Base-by-base conservation (phyloP, 345 rosid species). In the Punica granatum region DNA sequence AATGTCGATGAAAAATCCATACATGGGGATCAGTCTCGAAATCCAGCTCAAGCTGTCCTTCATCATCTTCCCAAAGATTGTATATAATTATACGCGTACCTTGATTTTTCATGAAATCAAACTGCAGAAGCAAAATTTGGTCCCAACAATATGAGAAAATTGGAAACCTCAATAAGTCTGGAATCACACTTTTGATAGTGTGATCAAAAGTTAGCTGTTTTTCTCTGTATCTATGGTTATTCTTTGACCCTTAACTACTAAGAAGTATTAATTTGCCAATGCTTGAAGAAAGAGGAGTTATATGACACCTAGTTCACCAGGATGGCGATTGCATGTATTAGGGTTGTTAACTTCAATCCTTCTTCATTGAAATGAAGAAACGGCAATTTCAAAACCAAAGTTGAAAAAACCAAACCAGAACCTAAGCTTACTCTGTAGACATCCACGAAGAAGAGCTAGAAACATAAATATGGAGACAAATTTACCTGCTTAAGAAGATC, bases 11-110 rank as follows among this genome's bases (percentile, higher is more conserved):
- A 16, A 66, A 25, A 64, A 74, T 53, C 49, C 68, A 32, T 83
- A 87, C 96, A 70, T 85, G 75, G 49, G 73, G 75, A 72, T 87
- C 85, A 0, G 87, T 70, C 25, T 79, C 88, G 36, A 91, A 91
- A 76, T 91, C 92, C 23, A 91, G 85, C 62, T 91, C 97, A 73
- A 83, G 62, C 31, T 73, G 35, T 35, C 84, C 84, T 59, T 84
- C 87, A 25, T 89, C 97, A 32, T 85, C 96, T 49, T 89, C 93
- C 96, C 92, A 91, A 51, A 91, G 84, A 70, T 91, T 91, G 70
- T 89, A 87, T 32, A 87, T 79, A 46, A 89, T 78, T 23, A 91
- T 79, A 32, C 84, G 80, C 5, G 96, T 87, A 8, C 96, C 92
- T 69, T 84, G 86, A 60, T 77, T 70, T 67, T 69, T 58, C 51